Base-by-base conservation (phyloP, 1,139 yeast species). In the Lodderomyces oxycetoniae region DNA sequence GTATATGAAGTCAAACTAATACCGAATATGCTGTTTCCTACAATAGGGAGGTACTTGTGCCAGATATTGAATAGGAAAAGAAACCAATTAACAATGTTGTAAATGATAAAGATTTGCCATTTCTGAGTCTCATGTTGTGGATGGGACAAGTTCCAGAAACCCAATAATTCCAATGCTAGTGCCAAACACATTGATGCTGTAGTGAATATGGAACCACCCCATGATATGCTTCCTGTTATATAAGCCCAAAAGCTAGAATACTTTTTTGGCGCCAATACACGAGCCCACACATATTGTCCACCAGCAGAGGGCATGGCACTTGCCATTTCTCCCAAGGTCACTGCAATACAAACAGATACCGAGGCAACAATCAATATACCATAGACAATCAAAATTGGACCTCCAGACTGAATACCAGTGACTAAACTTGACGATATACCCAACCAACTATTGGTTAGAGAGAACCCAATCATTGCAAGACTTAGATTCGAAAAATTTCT, bases 401-500 rank as follows among this genome's bases (percentile, higher is more conserved):
- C 87, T 43, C 84, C 84, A 17, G 82, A 74, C 37, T 67, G 61
- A 37, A 78, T 76, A 49, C 82, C 81, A 14, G 82, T 74, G 37
- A 77, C 66, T 53, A 78, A 64, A 9, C 82, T 73, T 2, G 82
- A 78, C 11, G 81, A 75, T 36, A 43, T 39, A 27, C 47, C 45
- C 13, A 77, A 74, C 85, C 85, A 78, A 6, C 83, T 77, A 57
- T 78, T 78, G 17, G 86, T 79, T 37, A 79, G 56, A 16, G 84
- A 84, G 47, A 79, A 79, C 4, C 85, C 85, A 39, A 79, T 79
- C 39, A 83, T 83, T 17, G 77, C 57, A 6, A 78, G 66, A 1
- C 81, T 72, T 60, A 74, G 64, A 29, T 73, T 61, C 14, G 75
- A 63, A 43, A 75, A 76, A 36, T 65, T 68, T 47, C 77, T 66